A percentile compares a stretch with the other conserved stretches of the same genome.
Conservation (phyloP, 2,329 filamentous ascomycete genomes). For the Talaromyces sp. region DNA sequence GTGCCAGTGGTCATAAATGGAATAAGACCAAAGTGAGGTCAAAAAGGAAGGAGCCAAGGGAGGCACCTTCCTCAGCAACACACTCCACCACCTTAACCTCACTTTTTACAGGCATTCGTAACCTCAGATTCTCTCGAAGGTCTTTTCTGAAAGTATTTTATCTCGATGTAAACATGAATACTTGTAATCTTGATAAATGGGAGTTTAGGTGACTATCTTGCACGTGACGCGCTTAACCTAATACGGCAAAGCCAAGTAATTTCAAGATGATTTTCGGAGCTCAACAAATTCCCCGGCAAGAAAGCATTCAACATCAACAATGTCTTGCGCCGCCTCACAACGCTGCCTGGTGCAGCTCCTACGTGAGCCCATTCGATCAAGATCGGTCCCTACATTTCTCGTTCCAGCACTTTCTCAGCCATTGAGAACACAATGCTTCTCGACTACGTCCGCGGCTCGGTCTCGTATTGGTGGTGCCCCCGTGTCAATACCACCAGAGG, state of each 20-base stretch:
- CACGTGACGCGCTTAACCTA: slow-evolving; percentile 15
- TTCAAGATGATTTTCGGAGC: slow-evolving; percentile 27
- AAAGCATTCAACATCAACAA: slow-evolving; percentile 37
- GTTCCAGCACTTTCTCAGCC: slow-evolving; percentile 62
- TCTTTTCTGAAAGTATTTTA: background rate
- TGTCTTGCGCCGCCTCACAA: slow-evolving; percentile 54
- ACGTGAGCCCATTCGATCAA: slow-evolving; percentile 44
- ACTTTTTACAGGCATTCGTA: background rate
- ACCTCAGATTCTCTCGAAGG: too few relatives aligned
- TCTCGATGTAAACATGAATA: too few relatives aligned
- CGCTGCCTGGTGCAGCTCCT: slow-evolving; percentile 59
- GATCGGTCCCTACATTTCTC: slow-evolving; percentile 67
- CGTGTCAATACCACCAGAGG: slow-evolving; percentile 77
- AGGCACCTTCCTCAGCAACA: slow-evolving; percentile 1
- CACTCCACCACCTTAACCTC: background rate
- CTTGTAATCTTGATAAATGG: background rate
- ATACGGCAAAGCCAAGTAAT: slow-evolving; percentile 29
- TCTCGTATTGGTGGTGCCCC: slow-evolving; percentile 86
- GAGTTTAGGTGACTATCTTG: background rate
- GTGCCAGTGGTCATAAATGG: background rate
- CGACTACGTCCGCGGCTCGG: slow-evolving; percentile 60
- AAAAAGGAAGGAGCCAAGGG: slow-evolving; percentile 14
- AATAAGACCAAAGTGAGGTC: slow-evolving; percentile 13
- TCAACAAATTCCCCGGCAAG: slow-evolving; percentile 23
- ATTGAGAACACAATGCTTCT: slow-evolving; percentile 59